Evolutionary conservation across 805 yeast species (phyloP).

Genomic region (Ogataea methylovora): DNA sequence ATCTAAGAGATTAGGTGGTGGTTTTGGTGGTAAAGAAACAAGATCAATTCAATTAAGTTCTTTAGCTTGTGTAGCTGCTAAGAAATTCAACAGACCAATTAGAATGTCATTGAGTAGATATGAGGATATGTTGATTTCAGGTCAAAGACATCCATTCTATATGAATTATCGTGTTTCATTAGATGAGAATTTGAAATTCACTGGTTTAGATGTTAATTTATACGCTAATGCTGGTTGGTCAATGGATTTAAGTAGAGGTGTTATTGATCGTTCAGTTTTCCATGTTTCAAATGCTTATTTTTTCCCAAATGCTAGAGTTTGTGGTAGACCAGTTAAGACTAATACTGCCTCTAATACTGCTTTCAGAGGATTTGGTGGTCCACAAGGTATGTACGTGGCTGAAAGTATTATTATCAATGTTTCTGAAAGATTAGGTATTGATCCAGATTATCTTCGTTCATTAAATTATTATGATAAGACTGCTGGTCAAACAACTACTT

Average conservation of each 20-base stretch:
- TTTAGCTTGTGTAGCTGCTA: constrained; percentile 34
- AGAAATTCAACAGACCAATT: constrained; percentile 34
- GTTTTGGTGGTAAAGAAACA: constrained; percentile 44
- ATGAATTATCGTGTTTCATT: constrained; percentile 35
- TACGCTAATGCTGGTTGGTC: constrained; percentile 44
- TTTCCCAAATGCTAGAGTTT: constrained; percentile 32
- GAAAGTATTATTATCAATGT: constrained; percentile 33
- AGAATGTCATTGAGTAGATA: constrained; percentile 31
- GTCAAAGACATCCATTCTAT: constrained; percentile 41
- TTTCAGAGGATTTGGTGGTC: constrained; percentile 43
- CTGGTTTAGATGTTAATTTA: constrained; percentile 29
- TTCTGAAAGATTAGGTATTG: constrained; percentile 30
- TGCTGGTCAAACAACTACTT: constrained; percentile 26
- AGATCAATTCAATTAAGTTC: constrained; percentile 31
- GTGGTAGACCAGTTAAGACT: constrained; percentile 34
- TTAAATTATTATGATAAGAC: constrained; percentile 29
- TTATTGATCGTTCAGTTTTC: constrained; percentile 37
- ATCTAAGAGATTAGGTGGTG: constrained; percentile 40
- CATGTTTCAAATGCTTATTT: constrained; percentile 36
- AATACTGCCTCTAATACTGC: constrained; percentile 42
- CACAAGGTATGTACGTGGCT: constrained; percentile 39
- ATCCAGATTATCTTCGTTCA: constrained; percentile 30
- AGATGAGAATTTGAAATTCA: constrained; percentile 32
- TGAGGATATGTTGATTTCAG: constrained; percentile 39
- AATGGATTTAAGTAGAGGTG: constrained; percentile 41